These are phyloP conservation scores for Aspergillus avenaceus DNA, from an alignment of 495 filamentous ascomycete genomes.

Conservation along the genomic window DNA sequence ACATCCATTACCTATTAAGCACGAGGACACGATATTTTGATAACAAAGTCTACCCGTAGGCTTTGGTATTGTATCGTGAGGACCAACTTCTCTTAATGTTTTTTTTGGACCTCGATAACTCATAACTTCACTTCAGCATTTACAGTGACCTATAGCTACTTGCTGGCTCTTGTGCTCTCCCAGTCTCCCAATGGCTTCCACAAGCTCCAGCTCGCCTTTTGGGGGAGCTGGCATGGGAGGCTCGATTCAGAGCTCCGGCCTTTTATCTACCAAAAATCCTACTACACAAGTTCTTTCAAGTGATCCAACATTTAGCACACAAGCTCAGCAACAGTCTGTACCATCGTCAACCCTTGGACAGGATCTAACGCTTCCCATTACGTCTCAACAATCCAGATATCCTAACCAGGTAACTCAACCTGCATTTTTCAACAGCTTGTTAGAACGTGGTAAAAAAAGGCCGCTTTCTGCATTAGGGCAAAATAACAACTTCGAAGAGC, in stretches of 20 bases:
- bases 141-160: too few relatives aligned
- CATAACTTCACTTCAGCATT: too few relatives aligned
- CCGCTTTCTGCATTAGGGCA: constrained; percentile 34
- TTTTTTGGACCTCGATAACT: too few relatives aligned
- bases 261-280: constrained; percentile 34
- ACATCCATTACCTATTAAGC: not conserved
- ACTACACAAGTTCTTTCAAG: constrained; percentile 22
- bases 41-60: too few relatives aligned
- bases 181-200: constrained; percentile 19
- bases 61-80: too few relatives aligned
- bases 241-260: constrained; percentile 23
- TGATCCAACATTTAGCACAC: constrained; percentile 25
- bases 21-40: too few relatives aligned
- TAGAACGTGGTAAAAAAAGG: constrained; percentile 66
- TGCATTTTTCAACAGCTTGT: constrained; percentile 83
- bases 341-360: constrained; percentile 32
- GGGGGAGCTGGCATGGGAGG: constrained; percentile 30
- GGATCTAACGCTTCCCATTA: constrained; percentile 19
- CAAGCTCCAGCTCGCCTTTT: constrained; percentile 31
- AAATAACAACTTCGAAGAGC: constrained; percentile 41
- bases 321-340: constrained; percentile 30
- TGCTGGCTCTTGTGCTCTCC: too few relatives aligned
- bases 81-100: too few relatives aligned
- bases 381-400: constrained; percentile 14
- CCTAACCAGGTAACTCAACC: constrained; percentile 41